Base-by-base conservation (phyloP, 148 eudicot species). In the Arbutus unedo region DNA sequence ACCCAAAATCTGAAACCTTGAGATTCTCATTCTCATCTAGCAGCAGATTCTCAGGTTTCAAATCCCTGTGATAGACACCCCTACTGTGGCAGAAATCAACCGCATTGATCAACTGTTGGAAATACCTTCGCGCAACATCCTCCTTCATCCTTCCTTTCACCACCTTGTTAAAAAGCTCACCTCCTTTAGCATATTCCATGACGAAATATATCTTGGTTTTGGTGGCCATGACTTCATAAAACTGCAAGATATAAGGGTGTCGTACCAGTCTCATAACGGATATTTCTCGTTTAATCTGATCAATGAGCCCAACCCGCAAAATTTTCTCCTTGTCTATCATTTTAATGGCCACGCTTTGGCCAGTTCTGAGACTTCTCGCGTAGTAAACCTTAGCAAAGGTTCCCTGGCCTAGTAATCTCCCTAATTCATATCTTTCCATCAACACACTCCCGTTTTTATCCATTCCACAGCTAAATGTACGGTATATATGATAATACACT, bases 61-160 rank as follows among this genome's bases (percentile, higher is more conserved):
- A 84, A 85, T 94, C 98, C n/a, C 98, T 93, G 81, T 94, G 98
- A 81, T 86, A 94, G 71, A 94, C 98, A 19, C 93, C 96, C 82
- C 93, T 88, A 74, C 96, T 90, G 73, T 94, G 98, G 87, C 98
- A 94, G 73, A 90, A 92, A 41, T 91, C 98, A 59, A 94, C 86
- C 10, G 98, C 98, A 79, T 70, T 71, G 48, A 94, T 89, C 80
- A 94, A 83, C 85, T 94, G 94, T 71, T 81, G 86, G 53, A 94
- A 94, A 77, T 94, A 94, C 73, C 86, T 89, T 43, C 89, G 90
- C 62, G 94, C 98, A 85, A 83, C 81, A 49, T 89, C 91, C 77
- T 92, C 94, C 83, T 90, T 88, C 50, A 94, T 87, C 86, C 77
- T 91, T 5, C 93, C 89, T 64, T 87, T 92, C 14, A 92, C 89